Percentiles rank a stretch among this genome's conserved stretches.
phyloP scores from a whole-genome alignment of 805 yeast genomes.

The Candida hungchunana region DNA sequence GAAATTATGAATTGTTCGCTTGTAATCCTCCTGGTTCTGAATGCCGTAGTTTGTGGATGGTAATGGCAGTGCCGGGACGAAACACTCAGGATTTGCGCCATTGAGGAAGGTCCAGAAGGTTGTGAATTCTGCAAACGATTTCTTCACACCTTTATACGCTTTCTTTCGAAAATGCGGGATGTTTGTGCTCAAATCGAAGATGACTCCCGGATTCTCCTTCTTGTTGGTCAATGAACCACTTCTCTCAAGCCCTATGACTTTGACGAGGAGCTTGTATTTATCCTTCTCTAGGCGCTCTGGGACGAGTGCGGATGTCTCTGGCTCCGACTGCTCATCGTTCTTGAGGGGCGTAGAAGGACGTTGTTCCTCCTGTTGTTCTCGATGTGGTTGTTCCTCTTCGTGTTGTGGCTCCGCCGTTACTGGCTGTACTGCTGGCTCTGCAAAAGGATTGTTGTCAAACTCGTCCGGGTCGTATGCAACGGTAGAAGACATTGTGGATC shows the following conservation, averaged over 20 bases:
- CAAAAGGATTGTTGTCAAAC: conserved; percentile 59
- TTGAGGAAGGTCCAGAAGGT: conserved; percentile 73
- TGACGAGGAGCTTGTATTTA: conserved; percentile 43
- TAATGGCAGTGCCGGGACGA: conserved; percentile 84
- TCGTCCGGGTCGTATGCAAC: conserved; percentile 51
- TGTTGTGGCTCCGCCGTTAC: conserved; percentile 1
- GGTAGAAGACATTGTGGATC: conserved; percentile 36
- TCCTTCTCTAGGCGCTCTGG: conserved; percentile 27
- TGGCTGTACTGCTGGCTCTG: conserved; percentile 34
- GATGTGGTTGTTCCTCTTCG: conserved; percentile 17
- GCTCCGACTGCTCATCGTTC: conserved; percentile 5
- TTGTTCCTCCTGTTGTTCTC: conserved; percentile 1
- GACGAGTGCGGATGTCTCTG: conserved; percentile 3
- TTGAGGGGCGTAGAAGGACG: conserved; percentile 2
- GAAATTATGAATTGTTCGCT: conserved; percentile 50
- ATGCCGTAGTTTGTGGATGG: conserved; percentile 74
- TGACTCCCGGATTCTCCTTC: conserved; percentile 73
- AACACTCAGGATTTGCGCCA: conserved; percentile 83
- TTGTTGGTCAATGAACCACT: conserved; percentile 47
- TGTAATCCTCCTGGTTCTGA: conserved; percentile 77
- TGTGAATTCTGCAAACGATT: conserved; percentile 75
- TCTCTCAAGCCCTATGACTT: conserved; percentile 67
- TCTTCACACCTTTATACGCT: conserved; percentile 65
- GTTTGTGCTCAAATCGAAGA: conserved; percentile 65
- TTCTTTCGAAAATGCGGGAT: conserved; percentile 73